These are phyloP conservation scores for Calamus simplicifolius DNA, from an alignment of 176 grass and related monocot genomes.

Conservation along the genomic window DNA sequence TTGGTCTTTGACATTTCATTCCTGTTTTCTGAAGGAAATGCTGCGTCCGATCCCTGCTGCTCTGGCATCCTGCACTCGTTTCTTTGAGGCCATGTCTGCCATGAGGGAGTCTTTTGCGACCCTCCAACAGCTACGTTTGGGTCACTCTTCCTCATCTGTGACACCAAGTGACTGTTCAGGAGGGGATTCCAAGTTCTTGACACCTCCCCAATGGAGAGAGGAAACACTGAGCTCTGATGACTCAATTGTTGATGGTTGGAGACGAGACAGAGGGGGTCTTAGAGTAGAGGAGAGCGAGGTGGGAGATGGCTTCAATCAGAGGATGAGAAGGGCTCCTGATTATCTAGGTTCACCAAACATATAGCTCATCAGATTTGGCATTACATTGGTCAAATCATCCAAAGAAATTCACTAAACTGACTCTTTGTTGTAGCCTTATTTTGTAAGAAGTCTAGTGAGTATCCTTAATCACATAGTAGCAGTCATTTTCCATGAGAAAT, in stretches of 20 bases:
- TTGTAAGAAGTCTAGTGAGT: too few relatives aligned
- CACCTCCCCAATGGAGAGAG: slow-evolving; percentile 45
- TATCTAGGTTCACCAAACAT: too few relatives aligned
- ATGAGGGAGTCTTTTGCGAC: slow-evolving; percentile 96
- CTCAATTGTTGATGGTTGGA: slow-evolving; percentile 37
- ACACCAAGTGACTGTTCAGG: slow-evolving; percentile 32
- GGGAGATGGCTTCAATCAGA: slow-evolving; percentile 32
- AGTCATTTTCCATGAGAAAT: too few relatives aligned
- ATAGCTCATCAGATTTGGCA: too few relatives aligned
- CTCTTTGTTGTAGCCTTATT: too few relatives aligned
- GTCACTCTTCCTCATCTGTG: slow-evolving; percentile 36
- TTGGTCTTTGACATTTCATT: background rate
- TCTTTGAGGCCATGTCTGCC: slow-evolving; percentile 97
- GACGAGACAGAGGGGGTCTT: slow-evolving; percentile 27
- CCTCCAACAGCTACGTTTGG: slow-evolving; percentile 67
- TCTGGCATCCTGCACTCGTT: slow-evolving; percentile 90
- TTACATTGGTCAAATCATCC: too few relatives aligned
- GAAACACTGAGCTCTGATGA: background rate
- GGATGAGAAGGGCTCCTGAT: slow-evolving; percentile 5
- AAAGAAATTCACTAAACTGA: too few relatives aligned
- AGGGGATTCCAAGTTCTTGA: slow-evolving; percentile 53
- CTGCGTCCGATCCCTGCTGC: slow-evolving; percentile 84
- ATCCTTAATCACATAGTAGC: too few relatives aligned
- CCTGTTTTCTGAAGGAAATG: slow-evolving; percentile 71
- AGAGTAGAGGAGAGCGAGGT: slow-evolving; percentile 23